phyloP scores from a whole-genome alignment of 1,284 basidiomycete species.

The Takashimella koratensis region DNA sequence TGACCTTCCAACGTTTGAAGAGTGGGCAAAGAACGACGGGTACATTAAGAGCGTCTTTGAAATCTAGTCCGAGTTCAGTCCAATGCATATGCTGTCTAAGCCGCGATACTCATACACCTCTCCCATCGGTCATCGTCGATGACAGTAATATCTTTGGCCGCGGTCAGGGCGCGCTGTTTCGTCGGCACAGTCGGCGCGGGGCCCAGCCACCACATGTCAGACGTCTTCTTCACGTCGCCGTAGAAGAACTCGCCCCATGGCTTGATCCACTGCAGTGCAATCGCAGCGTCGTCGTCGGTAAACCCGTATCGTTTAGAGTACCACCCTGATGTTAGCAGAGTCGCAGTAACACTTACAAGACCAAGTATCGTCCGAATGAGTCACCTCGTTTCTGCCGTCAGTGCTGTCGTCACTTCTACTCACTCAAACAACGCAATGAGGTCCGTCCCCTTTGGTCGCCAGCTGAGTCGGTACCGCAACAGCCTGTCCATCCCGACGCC shows the following conservation, averaged over 20 bases:
- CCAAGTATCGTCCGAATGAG: constrained; percentile 25
- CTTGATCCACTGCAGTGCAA: constrained; percentile 13
- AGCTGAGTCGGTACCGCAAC: constrained; percentile 18
- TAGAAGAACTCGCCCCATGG: constrained; percentile 16
- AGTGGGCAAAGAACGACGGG: neutral
- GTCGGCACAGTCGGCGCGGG: neutral
- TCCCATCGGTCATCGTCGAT: constrained; percentile 25
- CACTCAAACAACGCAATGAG: neutral
- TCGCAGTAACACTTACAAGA: constrained; percentile 8
- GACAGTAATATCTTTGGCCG: constrained; percentile 10
- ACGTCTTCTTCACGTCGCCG: constrained; percentile 11
- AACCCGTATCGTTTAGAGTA: constrained; percentile 18
- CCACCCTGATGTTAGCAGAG: constrained; percentile 8
- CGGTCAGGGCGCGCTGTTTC: constrained; percentile 13
- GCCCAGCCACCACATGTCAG: constrained; percentile 17
- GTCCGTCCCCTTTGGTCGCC: neutral
- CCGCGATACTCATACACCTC: constrained; percentile 16
- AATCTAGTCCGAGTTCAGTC: neutral
- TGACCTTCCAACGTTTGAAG: neutral
- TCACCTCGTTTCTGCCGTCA: constrained; percentile 7
- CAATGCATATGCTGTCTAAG: neutral
- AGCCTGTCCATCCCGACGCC: constrained; percentile 12
- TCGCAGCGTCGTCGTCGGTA: constrained; percentile 7
- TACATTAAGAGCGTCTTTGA: neutral
- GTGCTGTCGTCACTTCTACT: neutral